Evolutionary conservation across 2,329 filamentous ascomycete genomes (phyloP), one percentile per base, ranked within the genome.

Genomic region (Didymosphaeria variabile): DNA sequence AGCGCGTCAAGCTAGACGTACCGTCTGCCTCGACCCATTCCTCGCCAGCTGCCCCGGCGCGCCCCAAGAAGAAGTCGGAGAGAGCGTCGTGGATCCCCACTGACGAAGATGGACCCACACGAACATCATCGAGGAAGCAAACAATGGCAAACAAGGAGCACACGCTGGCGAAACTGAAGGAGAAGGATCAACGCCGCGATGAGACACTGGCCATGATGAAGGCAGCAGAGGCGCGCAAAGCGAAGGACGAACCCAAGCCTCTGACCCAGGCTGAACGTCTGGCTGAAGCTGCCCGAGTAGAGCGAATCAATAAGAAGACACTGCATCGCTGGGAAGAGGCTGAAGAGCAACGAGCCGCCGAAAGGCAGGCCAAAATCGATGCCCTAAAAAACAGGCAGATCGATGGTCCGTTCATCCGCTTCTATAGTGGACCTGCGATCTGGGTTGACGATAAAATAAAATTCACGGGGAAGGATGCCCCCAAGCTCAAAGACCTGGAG

Each of bases 271-370:
- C 88, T 47, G 90, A 98, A 76, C 87, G 93, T 40, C 84, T 97
- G 31, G 89, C 88, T 31, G 92, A 97, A 78, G 94, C 94, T 1
- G 92, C 90, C 19, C 82, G 89, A 55, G 90, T 96, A 7, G 95
- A 98, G 79, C 90, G 91, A 78, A 85, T 90, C 70, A 97, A 99
- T 78, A 87, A 90, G 68, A 96, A 92, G 84, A 98, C 91, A 78
- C 81, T 97, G 72, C 97, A 94, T 73, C 86, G 92, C 58, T 98
- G 94, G 94, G 94, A 98, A 77, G 91, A 93, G 77, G 92, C 93
- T 7, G 95, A 99, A 80, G 93, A 93, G 79, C 89, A 91, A 75
- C 88, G 94, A 60, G 91, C 94, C 67, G 92, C 94, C 70, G 91
- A 97, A 73, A 87, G 94, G 63, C 87, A 88, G 65, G 91, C 89